Conservation (phyloP, 257 asterid genomes). For the Vinca minor region DNA sequence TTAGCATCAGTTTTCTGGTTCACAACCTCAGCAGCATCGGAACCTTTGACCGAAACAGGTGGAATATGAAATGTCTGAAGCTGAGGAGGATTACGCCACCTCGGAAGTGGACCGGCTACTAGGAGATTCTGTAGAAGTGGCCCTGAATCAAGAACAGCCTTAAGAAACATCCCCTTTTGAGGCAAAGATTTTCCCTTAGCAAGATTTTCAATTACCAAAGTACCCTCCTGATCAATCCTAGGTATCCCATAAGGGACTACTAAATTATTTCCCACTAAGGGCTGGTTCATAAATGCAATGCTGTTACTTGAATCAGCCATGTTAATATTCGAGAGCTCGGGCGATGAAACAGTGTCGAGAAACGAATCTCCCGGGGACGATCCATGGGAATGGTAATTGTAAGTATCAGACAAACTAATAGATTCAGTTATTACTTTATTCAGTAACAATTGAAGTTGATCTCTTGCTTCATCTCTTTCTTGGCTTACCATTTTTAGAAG, state of each 20-base stretch:
- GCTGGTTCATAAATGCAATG: slow-evolving; percentile 12
- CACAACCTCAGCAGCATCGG: slow-evolving; percentile 17
- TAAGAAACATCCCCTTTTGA: slow-evolving; percentile 46
- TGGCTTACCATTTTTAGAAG: slow-evolving; percentile 19
- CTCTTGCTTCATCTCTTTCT: slow-evolving; percentile 39
- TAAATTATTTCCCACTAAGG: slow-evolving; percentile 10
- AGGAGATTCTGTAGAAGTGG: slow-evolving; percentile 63
- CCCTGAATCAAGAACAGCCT: slow-evolving; percentile 54
- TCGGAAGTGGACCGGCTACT: slow-evolving; percentile 75
- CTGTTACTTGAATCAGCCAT: slow-evolving; percentile 19
- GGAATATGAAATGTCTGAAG: slow-evolving; percentile 46
- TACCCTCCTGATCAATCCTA: slow-evolving; percentile 29
- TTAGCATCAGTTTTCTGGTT: slow-evolving; percentile 21
- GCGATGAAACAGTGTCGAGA: slow-evolving; percentile 40
- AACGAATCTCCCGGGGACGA: slow-evolving; percentile 46
- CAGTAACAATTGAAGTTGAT: slow-evolving; percentile 34
- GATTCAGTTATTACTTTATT: slow-evolving; percentile 47
- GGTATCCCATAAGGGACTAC: slow-evolving; percentile 12
- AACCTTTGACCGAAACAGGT: slow-evolving; percentile 35
- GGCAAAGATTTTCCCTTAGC: slow-evolving; percentile 47
- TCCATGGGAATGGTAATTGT: slow-evolving; percentile 36
- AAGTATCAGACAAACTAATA: slow-evolving; percentile 46
- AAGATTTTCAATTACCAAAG: slow-evolving; percentile 42
- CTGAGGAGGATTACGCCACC: slow-evolving; percentile 87
- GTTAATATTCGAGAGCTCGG: slow-evolving; percentile 41